These are phyloP conservation scores for Medicago arabica DNA, from an alignment of 306 rosid genomes.

Conservation along the genomic window DNA sequence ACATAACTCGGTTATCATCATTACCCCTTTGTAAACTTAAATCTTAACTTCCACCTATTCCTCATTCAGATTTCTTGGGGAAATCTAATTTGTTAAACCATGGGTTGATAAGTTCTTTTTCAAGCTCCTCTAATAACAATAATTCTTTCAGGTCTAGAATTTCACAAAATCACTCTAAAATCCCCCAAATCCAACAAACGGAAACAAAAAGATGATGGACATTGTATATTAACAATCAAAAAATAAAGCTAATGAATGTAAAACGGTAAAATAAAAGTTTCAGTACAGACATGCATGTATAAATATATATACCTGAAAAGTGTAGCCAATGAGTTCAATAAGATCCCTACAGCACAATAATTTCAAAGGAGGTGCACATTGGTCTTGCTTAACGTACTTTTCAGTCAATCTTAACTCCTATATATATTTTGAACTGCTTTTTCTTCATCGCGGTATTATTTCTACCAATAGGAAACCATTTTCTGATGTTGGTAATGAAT, in stretches of 20 bases:
- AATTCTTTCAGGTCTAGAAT: slow-evolving; percentile 72
- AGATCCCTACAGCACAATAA: slow-evolving; percentile 73
- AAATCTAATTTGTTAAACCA: slow-evolving; percentile 72
- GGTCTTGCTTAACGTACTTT: slow-evolving; percentile 44
- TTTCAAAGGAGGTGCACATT: slow-evolving; percentile 82
- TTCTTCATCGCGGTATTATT: no score
- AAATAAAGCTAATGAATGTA: slow-evolving; percentile 29
- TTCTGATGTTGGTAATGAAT: slow-evolving; percentile 65
- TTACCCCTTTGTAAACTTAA: slow-evolving; percentile 44
- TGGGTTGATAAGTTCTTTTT: slow-evolving; percentile 86
- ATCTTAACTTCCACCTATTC: not conserved
- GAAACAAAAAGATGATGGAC: slow-evolving; percentile 26
- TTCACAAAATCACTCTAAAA: slow-evolving; percentile 68
- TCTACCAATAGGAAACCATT: slow-evolving; percentile 70
- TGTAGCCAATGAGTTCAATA: slow-evolving; percentile 75
- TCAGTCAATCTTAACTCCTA: no score
- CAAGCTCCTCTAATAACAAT: slow-evolving; percentile 72
- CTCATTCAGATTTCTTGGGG: slow-evolving; percentile 54
- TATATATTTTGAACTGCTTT: no score
- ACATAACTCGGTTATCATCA: slow-evolving; percentile 41
- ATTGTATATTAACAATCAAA: slow-evolving; percentile 26
- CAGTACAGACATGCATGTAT: slow-evolving; percentile 21
- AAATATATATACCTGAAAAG: slow-evolving; percentile 79
- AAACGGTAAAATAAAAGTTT: slow-evolving; percentile 17
- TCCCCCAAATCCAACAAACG: slow-evolving; percentile 82